Percentiles rank a stretch among this genome's conserved stretches.
These are phyloP conservation scores for Aspergillus ellipticus DNA, from an alignment of 495 filamentous ascomycete species.

Conservation along the genomic window DNA sequence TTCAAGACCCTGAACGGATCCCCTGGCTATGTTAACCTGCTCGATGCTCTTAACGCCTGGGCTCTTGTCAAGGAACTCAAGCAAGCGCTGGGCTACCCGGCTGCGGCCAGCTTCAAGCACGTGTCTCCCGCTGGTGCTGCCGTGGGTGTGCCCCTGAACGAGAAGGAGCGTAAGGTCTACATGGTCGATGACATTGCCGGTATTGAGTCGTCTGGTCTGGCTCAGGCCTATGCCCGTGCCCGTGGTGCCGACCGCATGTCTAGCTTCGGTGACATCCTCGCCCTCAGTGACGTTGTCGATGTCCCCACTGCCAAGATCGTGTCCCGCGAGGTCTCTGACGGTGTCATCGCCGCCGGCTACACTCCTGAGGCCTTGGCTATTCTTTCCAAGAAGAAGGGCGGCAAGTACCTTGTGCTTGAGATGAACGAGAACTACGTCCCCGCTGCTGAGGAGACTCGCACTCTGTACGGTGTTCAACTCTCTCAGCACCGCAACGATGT, in stretches of 20 bases:
- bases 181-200: constrained; percentile 95
- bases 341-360: constrained; percentile 88
- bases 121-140: constrained; percentile 96
- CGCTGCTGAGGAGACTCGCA: constrained; percentile 67
- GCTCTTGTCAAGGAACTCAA: constrained; percentile 94
- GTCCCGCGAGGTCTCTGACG: constrained; percentile 94
- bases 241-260: constrained; percentile 95
- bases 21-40: constrained; percentile 94
- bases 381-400: constrained; percentile 96
- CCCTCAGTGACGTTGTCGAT: constrained; percentile 85
- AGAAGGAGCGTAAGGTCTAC: constrained; percentile 91
- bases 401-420: constrained; percentile 92
- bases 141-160: constrained; percentile 79
- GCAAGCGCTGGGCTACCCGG: constrained; percentile 78
- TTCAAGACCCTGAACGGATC: constrained; percentile 94
- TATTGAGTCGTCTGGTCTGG: constrained; percentile 77
- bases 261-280: constrained; percentile 94
- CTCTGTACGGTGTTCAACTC: constrained; percentile 82
- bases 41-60: constrained; percentile 97
- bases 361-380: constrained; percentile 81
- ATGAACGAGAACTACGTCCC: constrained; percentile 89
- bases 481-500: constrained; percentile 90
- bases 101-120: constrained; percentile 98
- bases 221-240: constrained; percentile 92
- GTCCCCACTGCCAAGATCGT: constrained; percentile 92